Conservation (phyloP, 2,329 filamentous ascomycete species). For the Domatiomyces catenatus region DNA sequence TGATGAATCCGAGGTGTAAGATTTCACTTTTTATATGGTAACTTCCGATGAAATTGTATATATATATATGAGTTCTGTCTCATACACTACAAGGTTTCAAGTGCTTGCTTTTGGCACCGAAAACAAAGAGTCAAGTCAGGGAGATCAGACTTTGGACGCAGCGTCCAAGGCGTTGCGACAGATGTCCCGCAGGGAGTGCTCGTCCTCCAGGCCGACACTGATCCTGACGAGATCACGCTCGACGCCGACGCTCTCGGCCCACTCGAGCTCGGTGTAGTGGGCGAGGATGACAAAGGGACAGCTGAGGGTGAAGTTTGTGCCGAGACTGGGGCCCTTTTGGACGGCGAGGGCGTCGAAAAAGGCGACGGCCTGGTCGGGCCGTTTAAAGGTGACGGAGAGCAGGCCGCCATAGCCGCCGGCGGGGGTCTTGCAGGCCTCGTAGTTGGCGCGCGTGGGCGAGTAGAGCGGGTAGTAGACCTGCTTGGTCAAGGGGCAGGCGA, state of each 20-base stretch:
- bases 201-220: slow-evolving; percentile 79
- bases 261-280: slow-evolving; percentile 83
- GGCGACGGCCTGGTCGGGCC: slow-evolving; percentile 51
- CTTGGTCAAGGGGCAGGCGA: slow-evolving; percentile 49
- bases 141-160: slow-evolving; percentile 5
- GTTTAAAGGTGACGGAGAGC: slow-evolving; percentile 67
- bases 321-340: slow-evolving; percentile 83
- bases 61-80: too few species aligned
- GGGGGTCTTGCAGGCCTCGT: slow-evolving; percentile 61
- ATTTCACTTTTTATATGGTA: background rate
- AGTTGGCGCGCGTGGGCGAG: slow-evolving; percentile 52
- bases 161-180: slow-evolving; percentile 58
- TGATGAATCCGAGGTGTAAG: background rate
- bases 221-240: slow-evolving; percentile 67
- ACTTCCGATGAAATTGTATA: too few species aligned
- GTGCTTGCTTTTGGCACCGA: too few species aligned
- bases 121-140: background rate
- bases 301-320: slow-evolving; percentile 87
- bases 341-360: slow-evolving; percentile 82
- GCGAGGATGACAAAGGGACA: slow-evolving; percentile 85
- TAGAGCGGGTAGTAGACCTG: slow-evolving; percentile 76
- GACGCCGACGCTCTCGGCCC: slow-evolving; percentile 65
- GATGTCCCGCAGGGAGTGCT: slow-evolving; percentile 44
- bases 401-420: slow-evolving; percentile 79
- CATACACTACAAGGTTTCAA: too few species aligned